These are phyloP conservation scores for Paracoccidioides lutzii DNA, from an alignment of 2,329 filamentous ascomycete genomes.

Conservation along the genomic window DNA sequence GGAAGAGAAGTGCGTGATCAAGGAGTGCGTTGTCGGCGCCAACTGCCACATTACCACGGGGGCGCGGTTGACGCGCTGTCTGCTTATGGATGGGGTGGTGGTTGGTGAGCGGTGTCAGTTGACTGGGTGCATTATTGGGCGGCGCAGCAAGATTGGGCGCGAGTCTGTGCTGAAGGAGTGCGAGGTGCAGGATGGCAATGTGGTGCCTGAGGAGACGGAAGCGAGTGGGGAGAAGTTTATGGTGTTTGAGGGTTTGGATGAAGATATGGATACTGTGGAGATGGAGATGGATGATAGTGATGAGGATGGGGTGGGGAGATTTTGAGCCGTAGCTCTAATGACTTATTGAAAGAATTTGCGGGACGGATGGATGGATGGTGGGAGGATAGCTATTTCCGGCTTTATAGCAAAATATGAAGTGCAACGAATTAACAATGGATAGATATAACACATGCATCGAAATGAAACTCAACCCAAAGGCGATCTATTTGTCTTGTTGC, in stretches of 20 bases:
- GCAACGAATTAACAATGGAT: no score
- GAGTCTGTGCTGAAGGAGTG: slow-evolving; percentile 72
- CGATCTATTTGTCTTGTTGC: no score
- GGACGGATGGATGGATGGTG: background rate
- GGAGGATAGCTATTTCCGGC: background rate
- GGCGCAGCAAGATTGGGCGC: slow-evolving; percentile 69
- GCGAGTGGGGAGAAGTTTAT: slow-evolving; percentile 52
- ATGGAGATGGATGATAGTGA: slow-evolving; percentile 16
- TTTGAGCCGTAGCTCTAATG: background rate
- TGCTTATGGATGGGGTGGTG: slow-evolving; percentile 84
- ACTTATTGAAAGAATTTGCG: background rate
- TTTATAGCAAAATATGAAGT: no score
- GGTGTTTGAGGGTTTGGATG: slow-evolving; percentile 36
- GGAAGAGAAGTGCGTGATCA: slow-evolving; percentile 81
- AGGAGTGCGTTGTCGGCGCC: slow-evolving; percentile 76
- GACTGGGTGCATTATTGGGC: slow-evolving; percentile 76
- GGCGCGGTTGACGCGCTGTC: slow-evolving; percentile 73
- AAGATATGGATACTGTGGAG: slow-evolving; percentile 23
- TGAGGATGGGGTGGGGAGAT: slow-evolving; percentile 8
- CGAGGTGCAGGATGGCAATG: slow-evolving; percentile 75
- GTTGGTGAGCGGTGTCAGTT: slow-evolving; percentile 75
- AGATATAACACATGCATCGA: no score
- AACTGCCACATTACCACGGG: slow-evolving; percentile 77
- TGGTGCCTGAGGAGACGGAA: slow-evolving; percentile 65
- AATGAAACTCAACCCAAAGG: no score